phyloP scores from a whole-genome alignment of 176 grass and related monocot species.

The Microstegium vimineum region DNA sequence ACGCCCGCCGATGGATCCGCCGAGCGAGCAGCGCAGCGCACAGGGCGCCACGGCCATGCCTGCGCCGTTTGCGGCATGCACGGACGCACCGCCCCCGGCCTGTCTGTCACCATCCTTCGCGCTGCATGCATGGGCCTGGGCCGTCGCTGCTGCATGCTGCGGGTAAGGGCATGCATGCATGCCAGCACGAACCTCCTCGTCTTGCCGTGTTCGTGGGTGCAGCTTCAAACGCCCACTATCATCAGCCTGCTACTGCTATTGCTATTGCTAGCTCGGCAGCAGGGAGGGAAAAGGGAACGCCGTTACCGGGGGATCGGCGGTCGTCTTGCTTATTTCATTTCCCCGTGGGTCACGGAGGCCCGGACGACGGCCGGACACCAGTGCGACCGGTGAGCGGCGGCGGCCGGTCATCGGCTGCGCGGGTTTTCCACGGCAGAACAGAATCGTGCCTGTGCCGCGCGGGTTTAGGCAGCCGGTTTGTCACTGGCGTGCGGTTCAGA shows the following conservation, averaged over 20 bases:
- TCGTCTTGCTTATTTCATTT: too few relatives aligned
- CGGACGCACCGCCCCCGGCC: neutral
- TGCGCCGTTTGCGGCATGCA: neutral
- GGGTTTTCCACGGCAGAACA: too few relatives aligned
- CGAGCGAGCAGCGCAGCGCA: neutral
- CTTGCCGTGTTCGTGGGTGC: neutral
- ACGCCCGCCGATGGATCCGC: neutral
- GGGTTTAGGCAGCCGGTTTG: too few relatives aligned
- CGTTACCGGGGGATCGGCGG: too few relatives aligned
- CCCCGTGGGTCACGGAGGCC: too few relatives aligned
- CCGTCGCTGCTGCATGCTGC: neutral
- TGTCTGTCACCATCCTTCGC: neutral
- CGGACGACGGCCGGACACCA: too few relatives aligned
- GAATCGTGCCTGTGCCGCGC: too few relatives aligned
- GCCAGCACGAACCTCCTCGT: neutral
- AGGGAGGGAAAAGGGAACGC: neutral
- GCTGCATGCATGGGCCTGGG: slow-evolving; percentile 5
- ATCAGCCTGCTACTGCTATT: neutral
- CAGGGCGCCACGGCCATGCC: neutral
- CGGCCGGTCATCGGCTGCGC: too few relatives aligned
- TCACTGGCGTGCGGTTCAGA: too few relatives aligned
- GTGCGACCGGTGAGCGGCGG: too few relatives aligned
- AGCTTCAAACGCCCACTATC: neutral
- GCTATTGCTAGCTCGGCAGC: neutral
- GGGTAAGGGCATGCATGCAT: neutral